Evolutionary conservation across 805 yeast genomes (phyloP), one percentile per base, ranked within the genome.

Genomic region (Cyberlindnera japonica): DNA sequence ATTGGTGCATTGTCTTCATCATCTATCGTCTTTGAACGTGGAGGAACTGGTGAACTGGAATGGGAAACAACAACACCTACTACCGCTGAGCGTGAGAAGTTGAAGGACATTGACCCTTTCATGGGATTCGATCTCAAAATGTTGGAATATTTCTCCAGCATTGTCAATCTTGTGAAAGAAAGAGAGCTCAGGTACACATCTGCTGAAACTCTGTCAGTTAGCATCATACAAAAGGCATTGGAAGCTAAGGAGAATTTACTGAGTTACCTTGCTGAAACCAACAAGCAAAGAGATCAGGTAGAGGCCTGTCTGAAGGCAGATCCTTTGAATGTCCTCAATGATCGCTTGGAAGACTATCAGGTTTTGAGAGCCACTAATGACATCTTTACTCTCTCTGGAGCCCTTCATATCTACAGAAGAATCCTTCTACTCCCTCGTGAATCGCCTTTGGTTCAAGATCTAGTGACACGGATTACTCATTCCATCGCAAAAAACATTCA

Each of bases 41-140:
- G 63, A 62, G 50, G 62, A 64, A 40, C 53, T 19, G 19, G 50
- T 34, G 44, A 46, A 27, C 19, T 51, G 8, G 30, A 63, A 11
- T 52, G 51, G 49, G 49, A 48, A 27, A 38, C 44, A 12, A 49
- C 50, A 11, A 13, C 16, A 12, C 39, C 49, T 5, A 43, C 45
- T 3, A 9, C 22, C 3, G 16, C 35, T 3, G 55, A 57, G 19
- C 51, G 63, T 44, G 48, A 51, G 36, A 34, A 44, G 24, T 48
- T 59, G 26, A 59, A 60, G 22, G 77, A 75, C 48, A 75, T 82
- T 37, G 88, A 82, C 54, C 74, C 72, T 41, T 64, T 81, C 36
- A 63, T 73, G 38, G 95, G 93, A 1, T 76, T 85, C 55, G 89
- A 84, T 48, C 65, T 79, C 11, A 68, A 68, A 44, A 69, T 83